Base-by-base conservation (phyloP, 2,329 filamentous ascomycete genomes). In the Chaetomium sp. region DNA sequence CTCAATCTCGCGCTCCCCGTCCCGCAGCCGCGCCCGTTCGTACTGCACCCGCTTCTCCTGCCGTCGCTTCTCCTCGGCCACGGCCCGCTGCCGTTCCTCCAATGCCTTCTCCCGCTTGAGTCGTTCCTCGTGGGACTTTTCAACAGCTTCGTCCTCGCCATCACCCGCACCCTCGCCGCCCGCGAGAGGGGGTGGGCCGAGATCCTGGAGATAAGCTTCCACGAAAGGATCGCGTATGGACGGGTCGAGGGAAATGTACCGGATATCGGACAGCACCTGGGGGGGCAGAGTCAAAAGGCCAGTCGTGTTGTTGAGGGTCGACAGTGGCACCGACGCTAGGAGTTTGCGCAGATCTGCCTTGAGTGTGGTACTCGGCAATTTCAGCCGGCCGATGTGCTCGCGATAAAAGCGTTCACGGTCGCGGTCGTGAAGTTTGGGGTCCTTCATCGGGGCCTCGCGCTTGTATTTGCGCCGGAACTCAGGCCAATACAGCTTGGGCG, bases 381-480 rank as follows among this genome's bases (percentile, higher is more conserved):
- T 85, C 14, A 91, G 71, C 6, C 86, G 76, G 59, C 74, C 79
- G 61, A 90, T 76, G 65, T 89, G 83, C 56, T 94, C 89, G 54
- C 89, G 80, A 68, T 92, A 95, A 52, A 82, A 76, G 71, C 87
- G 91, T 67, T 95, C 89, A 37, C 87, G 80, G 52, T 92, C 89
- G 69, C 87, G 89, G 65, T 92, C 89, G 37, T 76, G 74, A 32
- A 91, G 76, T 50, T 78, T 80, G 35, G 81, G 75, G 57, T 92
- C 87, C 58, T 86, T 87, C 87, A 99, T 91, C 52, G 85, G 80
- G 0, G 81, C 71, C 61, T 95, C 91, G 61, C 87, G 91, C 62
- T 87, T 87, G 71, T 84, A 94, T 68, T 96, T 99, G 37, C 94
- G 80, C 65, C 89, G 90, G 72, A 99, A 99, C 69, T 99, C 94